phyloP scores from a whole-genome alignment of 208 protist genomes.

The Acanthamoeba lugdunensis region DNA sequence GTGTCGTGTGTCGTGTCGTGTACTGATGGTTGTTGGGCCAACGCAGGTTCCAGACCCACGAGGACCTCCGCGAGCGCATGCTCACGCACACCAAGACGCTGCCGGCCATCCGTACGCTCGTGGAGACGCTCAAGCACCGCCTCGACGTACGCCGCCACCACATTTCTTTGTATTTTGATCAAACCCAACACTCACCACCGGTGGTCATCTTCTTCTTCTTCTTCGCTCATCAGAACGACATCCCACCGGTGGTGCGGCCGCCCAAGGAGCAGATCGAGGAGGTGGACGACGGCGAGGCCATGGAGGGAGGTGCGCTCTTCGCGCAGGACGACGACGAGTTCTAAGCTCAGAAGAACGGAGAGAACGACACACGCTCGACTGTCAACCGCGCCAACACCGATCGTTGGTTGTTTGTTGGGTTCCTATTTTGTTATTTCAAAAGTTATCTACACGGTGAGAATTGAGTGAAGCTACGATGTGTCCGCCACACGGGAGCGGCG shows the following conservation, averaged over 20 bases:
- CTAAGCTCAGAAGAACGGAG: too few relatives aligned
- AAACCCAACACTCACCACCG: too few relatives aligned
- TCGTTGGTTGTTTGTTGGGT: too few relatives aligned
- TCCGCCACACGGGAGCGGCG: too few relatives aligned
- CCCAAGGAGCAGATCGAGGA: background rate
- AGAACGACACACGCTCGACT: too few relatives aligned
- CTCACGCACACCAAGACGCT: constrained; percentile 5
- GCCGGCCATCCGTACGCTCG: background rate
- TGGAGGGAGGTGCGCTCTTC: constrained; percentile 10
- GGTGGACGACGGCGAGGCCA: background rate
- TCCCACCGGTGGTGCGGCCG: background rate
- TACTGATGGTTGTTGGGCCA: background rate
- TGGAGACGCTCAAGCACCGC: constrained; percentile 36
- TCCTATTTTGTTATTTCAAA: too few relatives aligned
- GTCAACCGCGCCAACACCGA: too few relatives aligned
- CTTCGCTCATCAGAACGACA: background rate
- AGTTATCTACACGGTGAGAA: too few relatives aligned
- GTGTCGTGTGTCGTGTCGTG: background rate
- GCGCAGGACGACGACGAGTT: background rate
- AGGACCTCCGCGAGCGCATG: constrained; percentile 62
- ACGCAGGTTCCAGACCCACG: constrained; percentile 26
- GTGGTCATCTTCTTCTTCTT: background rate
- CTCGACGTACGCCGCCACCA: background rate
- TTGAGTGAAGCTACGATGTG: too few relatives aligned
- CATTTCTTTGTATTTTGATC: too few relatives aligned